Evolutionary conservation across 2,329 filamentous ascomycete species (phyloP).

Genomic region (Stachybotrys elegans): DNA sequence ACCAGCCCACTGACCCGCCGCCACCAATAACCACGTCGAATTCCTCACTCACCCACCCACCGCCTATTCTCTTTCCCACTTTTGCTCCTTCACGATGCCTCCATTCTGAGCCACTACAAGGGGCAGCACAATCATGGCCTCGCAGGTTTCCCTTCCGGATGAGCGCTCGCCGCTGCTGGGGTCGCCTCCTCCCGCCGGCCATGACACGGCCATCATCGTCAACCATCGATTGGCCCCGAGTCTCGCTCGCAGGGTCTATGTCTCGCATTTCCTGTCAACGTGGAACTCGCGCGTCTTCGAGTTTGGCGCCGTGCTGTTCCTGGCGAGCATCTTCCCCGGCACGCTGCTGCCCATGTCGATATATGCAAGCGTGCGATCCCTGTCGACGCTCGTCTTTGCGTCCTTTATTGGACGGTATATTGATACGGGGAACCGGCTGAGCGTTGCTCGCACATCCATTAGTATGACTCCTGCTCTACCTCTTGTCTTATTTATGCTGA

Average conservation of each 20-base stretch:
- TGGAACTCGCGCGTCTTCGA: slow-evolving; percentile 63
- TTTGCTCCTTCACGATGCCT: no score
- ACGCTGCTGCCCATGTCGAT: slow-evolving; percentile 62
- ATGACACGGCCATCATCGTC: no score
- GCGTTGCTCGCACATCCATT: slow-evolving; percentile 46
- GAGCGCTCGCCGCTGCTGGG: no score
- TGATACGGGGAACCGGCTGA: slow-evolving; percentile 48
- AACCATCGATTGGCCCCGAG: no score
- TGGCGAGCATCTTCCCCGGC: slow-evolving; percentile 48
- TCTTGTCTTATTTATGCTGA: not conserved
- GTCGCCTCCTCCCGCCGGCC: no score
- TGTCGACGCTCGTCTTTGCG: slow-evolving; percentile 53
- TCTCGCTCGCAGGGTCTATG: slow-evolving; percentile 39
- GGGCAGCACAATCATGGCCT: no score
- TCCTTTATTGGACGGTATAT: slow-evolving; percentile 54
- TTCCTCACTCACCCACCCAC: no score
- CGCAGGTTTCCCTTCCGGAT: no score
- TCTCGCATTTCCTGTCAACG: slow-evolving; percentile 57
- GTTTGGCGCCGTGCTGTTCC: slow-evolving; percentile 55
- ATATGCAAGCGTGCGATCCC: slow-evolving; percentile 60
- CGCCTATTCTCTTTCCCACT: no score
- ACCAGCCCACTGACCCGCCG: no score
- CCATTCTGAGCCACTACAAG: no score
- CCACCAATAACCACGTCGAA: no score
- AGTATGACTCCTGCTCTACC: slow-evolving; percentile 11